Percentiles rank a stretch among this genome's conserved stretches.
Conservation (phyloP, 1,284 basidiomycete species). For the Anthracocystis setariae region DNA sequence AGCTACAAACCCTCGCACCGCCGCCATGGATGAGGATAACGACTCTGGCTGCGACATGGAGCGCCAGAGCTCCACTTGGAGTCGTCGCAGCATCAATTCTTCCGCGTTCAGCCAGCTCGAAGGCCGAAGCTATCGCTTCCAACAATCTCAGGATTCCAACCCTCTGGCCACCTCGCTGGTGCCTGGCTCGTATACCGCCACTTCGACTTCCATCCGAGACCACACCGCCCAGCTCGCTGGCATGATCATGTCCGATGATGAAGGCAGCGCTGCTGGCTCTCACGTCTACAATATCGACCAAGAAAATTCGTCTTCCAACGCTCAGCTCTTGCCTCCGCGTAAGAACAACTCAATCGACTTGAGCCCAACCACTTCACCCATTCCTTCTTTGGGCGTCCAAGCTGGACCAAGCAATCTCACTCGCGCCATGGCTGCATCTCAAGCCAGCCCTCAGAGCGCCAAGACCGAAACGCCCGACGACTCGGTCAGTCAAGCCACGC, state of each 20-base stretch:
- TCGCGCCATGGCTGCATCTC: slow-evolving; percentile 36
- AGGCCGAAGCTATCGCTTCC: slow-evolving; percentile 58
- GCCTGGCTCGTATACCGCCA: slow-evolving; percentile 61
- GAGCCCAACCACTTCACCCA: slow-evolving; percentile 39
- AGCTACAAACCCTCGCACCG: slow-evolving; percentile 5
- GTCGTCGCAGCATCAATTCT: slow-evolving; percentile 35
- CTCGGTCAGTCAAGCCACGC: slow-evolving; percentile 39
- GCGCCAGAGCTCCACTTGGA: slow-evolving; percentile 28
- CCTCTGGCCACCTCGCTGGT: slow-evolving; percentile 26
- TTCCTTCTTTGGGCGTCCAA: slow-evolving; percentile 32
- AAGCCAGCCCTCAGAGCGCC: slow-evolving; percentile 32
- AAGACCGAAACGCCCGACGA: slow-evolving; percentile 30
- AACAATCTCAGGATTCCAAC: slow-evolving; percentile 33
- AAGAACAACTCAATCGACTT: slow-evolving; percentile 4
- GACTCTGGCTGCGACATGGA: slow-evolving; percentile 47
- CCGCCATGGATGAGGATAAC: slow-evolving; percentile 22
- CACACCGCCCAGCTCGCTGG: slow-evolving; percentile 64
- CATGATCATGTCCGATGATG: slow-evolving; percentile 58
- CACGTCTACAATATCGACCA: slow-evolving; percentile 47
- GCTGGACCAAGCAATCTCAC: slow-evolving; percentile 49
- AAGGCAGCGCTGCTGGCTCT: slow-evolving; percentile 29
- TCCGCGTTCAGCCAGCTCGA: slow-evolving; percentile 61
- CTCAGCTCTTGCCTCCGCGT: slow-evolving; percentile 30
- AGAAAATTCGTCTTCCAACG: slow-evolving; percentile 24
- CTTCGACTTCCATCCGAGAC: slow-evolving; percentile 57